Evolutionary conservation across 495 filamentous ascomycete genomes (phyloP).

Genomic region (Acidomyces sp.): DNA sequence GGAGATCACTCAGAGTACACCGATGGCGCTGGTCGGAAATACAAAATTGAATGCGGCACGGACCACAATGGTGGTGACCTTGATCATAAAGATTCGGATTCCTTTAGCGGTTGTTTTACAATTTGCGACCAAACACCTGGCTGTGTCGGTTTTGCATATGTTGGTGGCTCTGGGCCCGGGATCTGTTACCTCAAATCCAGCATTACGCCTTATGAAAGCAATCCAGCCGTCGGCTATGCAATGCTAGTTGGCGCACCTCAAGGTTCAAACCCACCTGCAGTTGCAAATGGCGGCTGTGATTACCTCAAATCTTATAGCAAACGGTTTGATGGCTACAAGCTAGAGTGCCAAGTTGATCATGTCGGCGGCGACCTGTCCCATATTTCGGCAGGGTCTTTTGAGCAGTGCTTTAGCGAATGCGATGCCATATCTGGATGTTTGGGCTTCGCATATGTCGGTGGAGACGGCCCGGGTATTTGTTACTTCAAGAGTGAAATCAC

Average conservation of each 20-base stretch:
- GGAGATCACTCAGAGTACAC: too few species aligned
- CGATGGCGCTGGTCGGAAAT: neutral
- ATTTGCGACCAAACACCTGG: neutral
- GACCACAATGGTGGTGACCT: neutral
- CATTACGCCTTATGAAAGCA: neutral
- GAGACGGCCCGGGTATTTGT: constrained; percentile 10
- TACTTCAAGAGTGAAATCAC: constrained; percentile 14
- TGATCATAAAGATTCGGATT: neutral
- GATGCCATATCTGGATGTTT: constrained; percentile 7
- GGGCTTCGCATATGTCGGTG: constrained; percentile 14
- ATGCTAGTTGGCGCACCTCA: neutral
- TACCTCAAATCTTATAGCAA: neutral
- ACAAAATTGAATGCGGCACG: neutral
- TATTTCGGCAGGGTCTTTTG: neutral
- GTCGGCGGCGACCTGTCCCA: constrained; percentile 6
- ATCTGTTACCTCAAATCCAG: neutral
- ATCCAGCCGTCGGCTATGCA: neutral
- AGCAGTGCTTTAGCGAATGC: constrained; percentile 13
- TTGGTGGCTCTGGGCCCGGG: neutral
- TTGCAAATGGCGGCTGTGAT: neutral
- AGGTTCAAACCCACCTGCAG: neutral
- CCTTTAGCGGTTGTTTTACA: neutral
- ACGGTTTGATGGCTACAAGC: constrained; percentile 2
- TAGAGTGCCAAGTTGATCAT: constrained; percentile 11
- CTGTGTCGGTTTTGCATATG: neutral